Evolutionary conservation across 805 yeast species (phyloP).

Genomic region (Candida tibetensis): DNA sequence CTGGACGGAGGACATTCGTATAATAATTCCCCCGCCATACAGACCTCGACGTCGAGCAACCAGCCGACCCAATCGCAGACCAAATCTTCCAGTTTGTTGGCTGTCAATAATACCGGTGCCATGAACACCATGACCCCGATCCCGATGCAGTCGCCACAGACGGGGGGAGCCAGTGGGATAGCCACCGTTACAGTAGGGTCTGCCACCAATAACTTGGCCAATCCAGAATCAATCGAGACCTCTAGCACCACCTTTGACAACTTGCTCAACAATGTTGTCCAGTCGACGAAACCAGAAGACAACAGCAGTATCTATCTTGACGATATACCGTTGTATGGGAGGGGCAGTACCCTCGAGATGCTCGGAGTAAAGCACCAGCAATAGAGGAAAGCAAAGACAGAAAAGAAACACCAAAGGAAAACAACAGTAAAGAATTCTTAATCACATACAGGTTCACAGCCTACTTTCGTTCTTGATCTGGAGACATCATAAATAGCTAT

Average conservation of each 20-base stretch:
- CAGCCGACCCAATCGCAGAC: conserved; percentile 6
- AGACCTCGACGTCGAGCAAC: neutral
- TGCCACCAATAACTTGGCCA: conserved; percentile 6
- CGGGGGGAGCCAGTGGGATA: conserved; percentile 8
- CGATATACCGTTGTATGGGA: conserved; percentile 39
- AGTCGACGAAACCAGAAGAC: conserved; percentile 12
- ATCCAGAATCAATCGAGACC: conserved; percentile 20
- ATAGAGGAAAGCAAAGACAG: neutral
- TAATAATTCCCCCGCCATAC: conserved; percentile 8
- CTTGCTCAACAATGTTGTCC: conserved; percentile 25
- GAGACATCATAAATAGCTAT: too few relatives aligned
- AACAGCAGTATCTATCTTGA: conserved; percentile 29
- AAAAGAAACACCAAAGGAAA: neutral
- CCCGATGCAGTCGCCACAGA: conserved; percentile 18
- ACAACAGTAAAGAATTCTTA: too few relatives aligned
- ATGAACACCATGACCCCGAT: conserved; percentile 3
- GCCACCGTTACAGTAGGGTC: conserved; percentile 11
- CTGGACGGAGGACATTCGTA: conserved; percentile 36
- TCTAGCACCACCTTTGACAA: conserved; percentile 31
- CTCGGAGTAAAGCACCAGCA: conserved; percentile 27
- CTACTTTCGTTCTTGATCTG: too few relatives aligned
- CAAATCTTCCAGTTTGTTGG: conserved; percentile 5
- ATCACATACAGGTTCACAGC: too few relatives aligned
- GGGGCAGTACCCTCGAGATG: conserved; percentile 38
- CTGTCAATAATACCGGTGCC: conserved; percentile 4